Evolutionary conservation across 352 stramenopile species (phyloP), one percentile per base, ranked within the genome.

Genomic region (Globisporangium barbulae): DNA sequence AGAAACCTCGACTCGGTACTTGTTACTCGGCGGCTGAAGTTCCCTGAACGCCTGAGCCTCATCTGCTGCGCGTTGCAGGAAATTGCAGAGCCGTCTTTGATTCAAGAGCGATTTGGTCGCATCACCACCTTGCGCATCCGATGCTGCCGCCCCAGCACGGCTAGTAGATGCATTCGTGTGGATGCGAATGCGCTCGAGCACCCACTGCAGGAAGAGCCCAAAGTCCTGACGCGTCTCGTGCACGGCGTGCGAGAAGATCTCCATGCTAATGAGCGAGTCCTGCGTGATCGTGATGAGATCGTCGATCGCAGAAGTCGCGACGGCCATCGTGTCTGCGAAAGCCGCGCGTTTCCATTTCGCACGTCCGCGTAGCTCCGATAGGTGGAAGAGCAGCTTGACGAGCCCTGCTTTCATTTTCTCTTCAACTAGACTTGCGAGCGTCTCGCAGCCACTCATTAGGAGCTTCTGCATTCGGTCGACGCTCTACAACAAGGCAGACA

Each of bases 161-260:
- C 44, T 54, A 12, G 53, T 61, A 47, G 31, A 50, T 12, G 74
- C 61, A 33, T 78, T 89, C 8, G 83, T 81, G 54, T 93, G 82
- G 37, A 89, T 60, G 17, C 72, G 75, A 50, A 91, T 89, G 25
- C 79, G 71, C 48, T 88, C 73, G 2, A 84, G 53, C 4, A 93
- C 56, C 84, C 84, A 93, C 33, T 79, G 55, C 25, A 93, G 85
- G 21, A 93, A 67, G 15, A 90, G 49, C 12, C 65, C 59, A 60
- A 90, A 89, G 61, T 93, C 81, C 58, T 86, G 73, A 3, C 65
- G 65, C 50, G 80, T 89, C 59, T 89, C 79, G 17, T 89, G 62
- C 10, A 91, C 31, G 3, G 69, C 61, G 22, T 79, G 65, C 1
- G 67, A 68, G 12, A 91, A 70, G 10, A 54, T 33, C 42, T 93